A percentile compares a stretch with the other conserved stretches of the same genome.
phyloP scores from a whole-genome alignment of 1,139 yeast species.

The Taphrina flavorubra region DNA sequence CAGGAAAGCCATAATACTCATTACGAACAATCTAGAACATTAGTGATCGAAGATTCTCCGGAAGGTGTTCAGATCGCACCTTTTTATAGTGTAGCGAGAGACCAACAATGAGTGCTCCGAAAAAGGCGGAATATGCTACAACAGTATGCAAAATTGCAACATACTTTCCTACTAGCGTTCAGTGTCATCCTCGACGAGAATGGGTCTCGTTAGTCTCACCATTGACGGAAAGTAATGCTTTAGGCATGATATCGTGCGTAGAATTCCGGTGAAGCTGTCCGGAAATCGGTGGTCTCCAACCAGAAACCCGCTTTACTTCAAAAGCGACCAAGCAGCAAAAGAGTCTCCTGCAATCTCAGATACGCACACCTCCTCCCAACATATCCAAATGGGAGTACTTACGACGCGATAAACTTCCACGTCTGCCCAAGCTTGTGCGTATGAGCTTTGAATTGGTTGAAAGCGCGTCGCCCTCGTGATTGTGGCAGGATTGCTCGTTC shows the following conservation, averaged over 20 bases:
- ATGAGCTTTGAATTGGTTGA: too few relatives aligned
- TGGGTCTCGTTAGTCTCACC: neutral
- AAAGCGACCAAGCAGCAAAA: too few relatives aligned
- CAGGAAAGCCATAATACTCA: conserved; percentile 87
- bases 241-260: neutral
- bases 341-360: too few relatives aligned
- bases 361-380: too few relatives aligned
- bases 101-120: conserved; percentile 34
- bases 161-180: conserved; percentile 12
- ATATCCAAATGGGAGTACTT: too few relatives aligned
- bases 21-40: conserved; percentile 72
- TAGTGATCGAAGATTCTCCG: neutral
- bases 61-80: conserved; percentile 15
- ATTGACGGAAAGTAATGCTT: conserved; percentile 10
- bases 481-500: too few relatives aligned
- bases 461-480: too few relatives aligned
- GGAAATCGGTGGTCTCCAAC: too few relatives aligned
- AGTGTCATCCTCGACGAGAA: neutral
- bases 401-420: too few relatives aligned
- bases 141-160: conserved; percentile 32
- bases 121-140: conserved; percentile 36
- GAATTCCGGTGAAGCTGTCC: too few relatives aligned
- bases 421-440: too few relatives aligned
- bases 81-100: conserved; percentile 36
- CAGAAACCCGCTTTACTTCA: too few relatives aligned